Evolutionary conservation across 2,329 filamentous ascomycete genomes (phyloP), one percentile per base, ranked within the genome.

Genomic region (Ceratocystis cacaofunesta): DNA sequence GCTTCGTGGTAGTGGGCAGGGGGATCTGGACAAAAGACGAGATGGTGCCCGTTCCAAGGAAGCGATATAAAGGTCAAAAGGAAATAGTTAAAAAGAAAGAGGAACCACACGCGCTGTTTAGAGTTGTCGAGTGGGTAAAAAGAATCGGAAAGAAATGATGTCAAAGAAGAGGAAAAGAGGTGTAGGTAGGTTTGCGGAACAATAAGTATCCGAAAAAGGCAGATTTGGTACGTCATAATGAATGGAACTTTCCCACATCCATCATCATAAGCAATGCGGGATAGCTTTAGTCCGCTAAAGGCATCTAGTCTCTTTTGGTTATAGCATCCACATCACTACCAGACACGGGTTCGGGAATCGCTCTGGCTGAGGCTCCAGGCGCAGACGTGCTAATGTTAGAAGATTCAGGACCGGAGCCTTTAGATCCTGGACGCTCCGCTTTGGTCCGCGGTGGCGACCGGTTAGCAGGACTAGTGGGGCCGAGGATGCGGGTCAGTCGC

Each of bases 401-500:
- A 28, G 28, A 58, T n/a, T 36, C 30, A 30, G 3, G 55, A n/a
- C 28, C 55, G 2, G 55, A 58, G 43, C 30, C 61, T 12, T 30
- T 44, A 7, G 61, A 62, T 43, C 25, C 61, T 19, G 61, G 61
- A 46, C 65, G 64, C 36, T 28, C 46, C 28, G 30, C 62, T 58
- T 57, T 57, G 44, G 65, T 61, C 50, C 57, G 48, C 25, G 61
- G 43, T 41, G 44, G 32, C 12, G 65, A 36, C 7, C 62, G 7
- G 50, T 55, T 15, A 30, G 32, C 30, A 15, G 30, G 62, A 55
- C 46, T 44, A 48, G 61, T 61, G 60, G 63, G 36, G 55, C 66
- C 55, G 46, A 67, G 41, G 41, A 61, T 43, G 61, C 67, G 41
- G 55, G 65, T 69, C 4, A 71, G 72, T 12, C 71, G 73, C 62